A percentile compares a stretch with the other conserved stretches of the same genome.
phyloP scores from a whole-genome alignment of 768 basidiomycete species.

The Sporobolomyces pararoseus region DNA sequence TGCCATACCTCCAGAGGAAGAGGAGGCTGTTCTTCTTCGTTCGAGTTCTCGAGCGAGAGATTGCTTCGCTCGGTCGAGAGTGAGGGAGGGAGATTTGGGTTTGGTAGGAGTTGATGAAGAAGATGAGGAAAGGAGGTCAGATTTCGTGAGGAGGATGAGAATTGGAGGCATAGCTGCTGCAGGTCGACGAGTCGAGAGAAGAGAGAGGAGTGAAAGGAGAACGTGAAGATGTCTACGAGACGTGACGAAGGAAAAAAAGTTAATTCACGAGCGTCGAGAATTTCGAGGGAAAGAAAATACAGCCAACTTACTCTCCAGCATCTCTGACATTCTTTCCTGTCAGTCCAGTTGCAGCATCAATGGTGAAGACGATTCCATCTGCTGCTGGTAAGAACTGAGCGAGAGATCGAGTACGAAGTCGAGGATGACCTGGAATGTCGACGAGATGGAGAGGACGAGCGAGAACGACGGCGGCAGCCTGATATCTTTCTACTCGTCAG shows the following conservation, averaged over 20 bases:
- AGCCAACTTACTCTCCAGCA: conserved; percentile 32
- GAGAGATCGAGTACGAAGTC: conserved; percentile 42
- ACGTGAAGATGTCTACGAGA: conserved; percentile 41
- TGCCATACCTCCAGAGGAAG: neutral
- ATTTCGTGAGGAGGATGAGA: conserved; percentile 41
- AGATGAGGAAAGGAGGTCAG: conserved; percentile 26
- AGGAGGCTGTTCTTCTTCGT: conserved; percentile 23
- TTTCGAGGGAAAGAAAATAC: neutral
- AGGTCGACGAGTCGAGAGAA: conserved; percentile 8
- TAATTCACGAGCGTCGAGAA: too few relatives aligned
- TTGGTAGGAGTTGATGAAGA: conserved; percentile 7
- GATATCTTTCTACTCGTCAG: neutral
- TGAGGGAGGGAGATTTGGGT: conserved; percentile 25
- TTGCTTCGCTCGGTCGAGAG: conserved; percentile 38
- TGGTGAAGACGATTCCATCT: conserved; percentile 40
- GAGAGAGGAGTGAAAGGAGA: conserved; percentile 36
- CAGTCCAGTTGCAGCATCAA: conserved; percentile 32
- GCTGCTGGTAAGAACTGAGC: conserved; percentile 43
- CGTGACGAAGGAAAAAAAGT: too few relatives aligned
- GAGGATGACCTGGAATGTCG: conserved; percentile 45
- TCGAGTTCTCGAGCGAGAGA: conserved; percentile 41
- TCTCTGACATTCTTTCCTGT: conserved; percentile 34
- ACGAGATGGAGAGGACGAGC: conserved; percentile 37
- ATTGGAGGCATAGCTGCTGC: conserved; percentile 11
- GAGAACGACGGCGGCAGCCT: conserved; percentile 13